Conservation (phyloP, 2,329 filamentous ascomycete species). For the Cercospora berteroae region DNA sequence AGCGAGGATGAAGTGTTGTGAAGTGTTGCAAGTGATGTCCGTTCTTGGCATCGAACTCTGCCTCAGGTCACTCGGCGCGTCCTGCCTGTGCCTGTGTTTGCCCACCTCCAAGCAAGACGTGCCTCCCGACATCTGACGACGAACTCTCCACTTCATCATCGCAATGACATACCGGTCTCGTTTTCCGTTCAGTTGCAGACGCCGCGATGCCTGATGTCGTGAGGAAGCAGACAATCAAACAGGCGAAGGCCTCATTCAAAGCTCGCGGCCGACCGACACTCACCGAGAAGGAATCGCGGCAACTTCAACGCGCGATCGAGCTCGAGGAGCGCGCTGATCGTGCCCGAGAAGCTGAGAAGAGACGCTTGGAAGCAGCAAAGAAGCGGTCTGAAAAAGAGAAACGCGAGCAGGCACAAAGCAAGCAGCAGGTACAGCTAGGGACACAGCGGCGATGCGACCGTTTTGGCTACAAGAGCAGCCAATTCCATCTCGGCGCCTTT, state of each 20-base stretch:
- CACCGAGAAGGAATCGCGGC: slow-evolving; percentile 35
- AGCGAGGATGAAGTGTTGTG: neutral
- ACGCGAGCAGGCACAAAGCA: slow-evolving; percentile 21
- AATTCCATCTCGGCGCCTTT: slow-evolving; percentile 39
- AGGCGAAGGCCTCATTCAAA: slow-evolving; percentile 41
- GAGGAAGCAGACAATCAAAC: slow-evolving; percentile 36
- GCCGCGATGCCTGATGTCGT: slow-evolving; percentile 23
- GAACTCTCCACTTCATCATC: neutral
- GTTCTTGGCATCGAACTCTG: neutral
- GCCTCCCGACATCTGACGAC: neutral
- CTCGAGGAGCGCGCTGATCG: slow-evolving; percentile 37
- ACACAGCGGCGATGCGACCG: slow-evolving; percentile 36
- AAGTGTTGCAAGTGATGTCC: neutral
- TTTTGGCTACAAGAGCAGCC: slow-evolving; percentile 39
- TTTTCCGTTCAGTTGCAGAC: neutral
- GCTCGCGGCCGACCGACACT: slow-evolving; percentile 34
- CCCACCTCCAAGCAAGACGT: neutral
- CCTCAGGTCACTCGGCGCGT: neutral
- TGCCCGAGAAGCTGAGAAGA: slow-evolving; percentile 37
- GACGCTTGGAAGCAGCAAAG: slow-evolving; percentile 32
- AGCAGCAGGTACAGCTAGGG: slow-evolving; percentile 24
- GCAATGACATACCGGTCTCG: neutral
- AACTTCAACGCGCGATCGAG: slow-evolving; percentile 36
- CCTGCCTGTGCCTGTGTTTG: neutral
- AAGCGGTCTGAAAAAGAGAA: slow-evolving; percentile 33